These are phyloP conservation scores for Haematococcus lacustris DNA, from an alignment of 139 green algal genomes.

Conservation along the genomic window DNA sequence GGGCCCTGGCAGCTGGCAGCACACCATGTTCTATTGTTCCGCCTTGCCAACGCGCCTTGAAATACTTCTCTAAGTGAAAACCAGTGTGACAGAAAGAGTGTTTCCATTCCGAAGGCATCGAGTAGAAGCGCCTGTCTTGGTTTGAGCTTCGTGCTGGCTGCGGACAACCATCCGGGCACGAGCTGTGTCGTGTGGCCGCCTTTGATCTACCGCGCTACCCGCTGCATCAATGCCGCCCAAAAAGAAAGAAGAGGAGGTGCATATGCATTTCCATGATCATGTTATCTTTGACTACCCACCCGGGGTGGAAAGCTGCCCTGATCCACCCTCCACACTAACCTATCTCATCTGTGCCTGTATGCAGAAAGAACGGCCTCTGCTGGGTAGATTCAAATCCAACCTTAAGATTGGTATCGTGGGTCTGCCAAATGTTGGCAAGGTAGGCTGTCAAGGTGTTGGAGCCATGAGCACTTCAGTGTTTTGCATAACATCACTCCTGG, in stretches of 20 bases:
- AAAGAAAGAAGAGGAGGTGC: conserved; percentile 70
- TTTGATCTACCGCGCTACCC: too few species aligned
- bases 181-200: too few species aligned
- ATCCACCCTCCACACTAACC: background rate
- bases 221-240: conserved; percentile 73
- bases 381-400: conserved; percentile 82
- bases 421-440: conserved; percentile 94
- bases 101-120: too few species aligned
- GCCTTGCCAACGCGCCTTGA: too few species aligned
- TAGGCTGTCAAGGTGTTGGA: background rate
- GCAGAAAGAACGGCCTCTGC: conserved; percentile 73
- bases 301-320: background rate
- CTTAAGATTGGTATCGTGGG: conserved; percentile 86
- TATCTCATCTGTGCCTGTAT: background rate
- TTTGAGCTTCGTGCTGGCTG: too few species aligned
- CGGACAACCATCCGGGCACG: too few species aligned
- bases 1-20: too few species aligned
- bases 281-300: background rate
- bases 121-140: too few species aligned
- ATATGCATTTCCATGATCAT: background rate
- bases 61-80: too few species aligned
- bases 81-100: too few species aligned
- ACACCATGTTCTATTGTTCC: too few species aligned
- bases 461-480: background rate
- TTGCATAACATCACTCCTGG: too few species aligned